phyloP scores from a whole-genome alignment of 257 asterid genomes.

The Capsicum chinense region DNA sequence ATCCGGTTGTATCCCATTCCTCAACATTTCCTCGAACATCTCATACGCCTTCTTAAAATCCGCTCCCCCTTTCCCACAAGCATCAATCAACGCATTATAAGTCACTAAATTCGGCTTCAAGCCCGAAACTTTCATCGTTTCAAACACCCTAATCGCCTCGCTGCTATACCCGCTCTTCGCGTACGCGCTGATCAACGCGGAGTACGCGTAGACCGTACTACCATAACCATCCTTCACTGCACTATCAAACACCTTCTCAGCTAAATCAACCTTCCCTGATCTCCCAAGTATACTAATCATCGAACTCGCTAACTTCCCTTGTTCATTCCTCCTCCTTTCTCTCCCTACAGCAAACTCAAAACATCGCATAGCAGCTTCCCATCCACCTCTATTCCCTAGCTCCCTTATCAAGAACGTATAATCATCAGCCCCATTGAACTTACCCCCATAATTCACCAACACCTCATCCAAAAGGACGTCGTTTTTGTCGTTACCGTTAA shows the following conservation, averaged over 20 bases:
- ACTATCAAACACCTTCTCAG: conserved; percentile 65
- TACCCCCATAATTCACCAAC: conserved; percentile 52
- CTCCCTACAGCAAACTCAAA: conserved; percentile 73
- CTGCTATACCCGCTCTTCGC: conserved; percentile 86
- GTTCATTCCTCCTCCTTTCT: conserved; percentile 62
- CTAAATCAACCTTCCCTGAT: conserved; percentile 80
- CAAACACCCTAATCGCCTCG: conserved; percentile 73
- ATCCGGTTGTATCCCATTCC: conserved; percentile 79
- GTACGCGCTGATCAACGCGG: conserved; percentile 84
- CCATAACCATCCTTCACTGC: conserved; percentile 80
- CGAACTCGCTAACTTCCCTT: conserved; percentile 80
- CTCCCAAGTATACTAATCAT: conserved; percentile 96
- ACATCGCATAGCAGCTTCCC: conserved; percentile 66
- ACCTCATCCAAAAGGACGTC: conserved; percentile 43
- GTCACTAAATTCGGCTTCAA: conserved; percentile 92
- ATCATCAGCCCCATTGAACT: conserved; percentile 72
- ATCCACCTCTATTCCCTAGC: conserved; percentile 86
- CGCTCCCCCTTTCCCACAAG: conserved; percentile 97
- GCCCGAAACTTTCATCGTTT: conserved; percentile 73
- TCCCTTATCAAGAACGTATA: conserved; percentile 74
- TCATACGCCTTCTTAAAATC: conserved; percentile 80
- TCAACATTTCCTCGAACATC: conserved; percentile 72
- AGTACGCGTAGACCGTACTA: conserved; percentile 80
- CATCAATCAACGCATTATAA: conserved; percentile 86
- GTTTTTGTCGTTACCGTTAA: conserved; percentile 40